Evolutionary conservation across 1,284 basidiomycete genomes (phyloP).

Genomic region (Ganoderma leucocontextum): DNA sequence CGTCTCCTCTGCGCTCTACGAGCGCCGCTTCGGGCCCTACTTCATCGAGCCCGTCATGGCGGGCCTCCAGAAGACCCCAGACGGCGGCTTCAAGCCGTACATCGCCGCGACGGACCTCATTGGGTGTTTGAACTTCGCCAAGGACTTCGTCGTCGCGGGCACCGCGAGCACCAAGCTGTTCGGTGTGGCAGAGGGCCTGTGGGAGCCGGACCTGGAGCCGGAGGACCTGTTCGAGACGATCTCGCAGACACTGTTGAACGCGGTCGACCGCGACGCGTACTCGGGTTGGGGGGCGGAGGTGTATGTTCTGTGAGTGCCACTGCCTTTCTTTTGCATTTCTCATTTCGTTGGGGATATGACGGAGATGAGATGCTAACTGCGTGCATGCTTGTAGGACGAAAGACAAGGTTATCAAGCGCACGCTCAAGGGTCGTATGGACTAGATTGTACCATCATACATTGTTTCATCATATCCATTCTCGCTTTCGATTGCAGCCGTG

Average conservation of each 20-base stretch:
- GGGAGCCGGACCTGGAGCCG: slow-evolving; percentile 96
- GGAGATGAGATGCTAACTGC: background rate
- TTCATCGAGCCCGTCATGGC: slow-evolving; percentile 98
- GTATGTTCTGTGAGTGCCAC: slow-evolving; percentile 86
- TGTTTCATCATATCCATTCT: slow-evolving; percentile 24
- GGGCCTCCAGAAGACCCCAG: slow-evolving; percentile 82
- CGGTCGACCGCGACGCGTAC: slow-evolving; percentile 95
- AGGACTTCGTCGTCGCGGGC: slow-evolving; percentile 97
- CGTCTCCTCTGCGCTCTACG: slow-evolving; percentile 97
- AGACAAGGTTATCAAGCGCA: slow-evolving; percentile 86
- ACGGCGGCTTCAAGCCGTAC: slow-evolving; percentile 86
- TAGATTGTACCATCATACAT: slow-evolving; percentile 49
- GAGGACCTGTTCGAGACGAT: slow-evolving; percentile 99
- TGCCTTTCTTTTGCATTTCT: background rate
- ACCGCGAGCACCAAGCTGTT: slow-evolving; percentile 94
- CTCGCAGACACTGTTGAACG: slow-evolving; percentile 94
- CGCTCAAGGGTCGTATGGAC: slow-evolving; percentile 92
- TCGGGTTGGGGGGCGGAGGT: slow-evolving; percentile 98
- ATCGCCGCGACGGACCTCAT: slow-evolving; percentile 97
- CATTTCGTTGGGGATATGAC: background rate
- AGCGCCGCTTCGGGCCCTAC: slow-evolving; percentile 96
- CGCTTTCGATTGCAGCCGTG: slow-evolving; percentile 20
- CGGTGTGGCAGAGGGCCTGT: slow-evolving; percentile 97
- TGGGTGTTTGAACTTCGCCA: slow-evolving; percentile 94
- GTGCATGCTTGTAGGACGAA: slow-evolving; percentile 67